Base-by-base conservation (phyloP, 129 eudicot species). In the Scalesia atractyloides region DNA sequence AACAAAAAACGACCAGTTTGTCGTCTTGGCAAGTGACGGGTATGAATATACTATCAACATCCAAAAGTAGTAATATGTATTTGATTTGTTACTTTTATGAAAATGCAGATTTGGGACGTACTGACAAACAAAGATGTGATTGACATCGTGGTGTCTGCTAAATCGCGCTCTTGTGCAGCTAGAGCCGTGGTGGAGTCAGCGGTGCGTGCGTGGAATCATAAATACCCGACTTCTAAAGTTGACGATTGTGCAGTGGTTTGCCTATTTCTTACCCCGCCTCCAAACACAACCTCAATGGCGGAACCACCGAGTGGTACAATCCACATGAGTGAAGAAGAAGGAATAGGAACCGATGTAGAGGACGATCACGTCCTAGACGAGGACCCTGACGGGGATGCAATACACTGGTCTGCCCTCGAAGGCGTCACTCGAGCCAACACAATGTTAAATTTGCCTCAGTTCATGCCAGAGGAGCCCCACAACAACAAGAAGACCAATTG, bases 201-300 rank as follows among this genome's bases (percentile, higher is more conserved):
- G 16, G 98, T 87, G 41, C 80, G 83, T 67, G 84, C 95, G 1
- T 92, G 98, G 98, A 84, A 78, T 77, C 18, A 51, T 73, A 89
- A 77, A 66, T 89, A 92, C 73, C 98, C 98, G n/a, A 87, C 96
- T 49, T 89, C 98, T 12, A 92, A 89, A 67, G 90, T 89, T 37
- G 98, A 92, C 2, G 97, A 91, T 68, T 92, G 98, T 85, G 96
- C 98, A 10, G 95, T 84, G 14, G 87, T 92, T 66, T 92, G 98
- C 84, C 95, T 92, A 53, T 92, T 92, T 22, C 81, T 92, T 5
- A 84, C 86, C 66, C 77, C 92, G 4, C 33, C 20, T 6, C 7
- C 71, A 10, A 18, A 77, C 49, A 61, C 36, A 11, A 11, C 69
- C 46, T 83, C 86, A 2, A 52, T 79, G 37, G 85, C 85, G 50